Evolutionary conservation across 1,139 yeast species (phyloP).

Genomic region (Geotrichum restrictum): DNA sequence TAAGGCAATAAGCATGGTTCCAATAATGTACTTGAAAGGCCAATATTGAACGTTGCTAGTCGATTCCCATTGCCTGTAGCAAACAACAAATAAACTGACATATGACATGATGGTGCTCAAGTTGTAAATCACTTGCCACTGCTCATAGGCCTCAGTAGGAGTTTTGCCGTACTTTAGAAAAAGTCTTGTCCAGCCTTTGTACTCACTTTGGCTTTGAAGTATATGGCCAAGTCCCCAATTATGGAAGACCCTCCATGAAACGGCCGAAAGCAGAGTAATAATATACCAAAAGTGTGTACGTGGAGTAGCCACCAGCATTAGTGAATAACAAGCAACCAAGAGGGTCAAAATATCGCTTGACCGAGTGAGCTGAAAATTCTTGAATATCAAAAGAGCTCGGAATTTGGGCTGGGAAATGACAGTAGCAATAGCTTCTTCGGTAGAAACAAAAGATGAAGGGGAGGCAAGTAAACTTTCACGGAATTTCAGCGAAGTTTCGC

Average conservation of each 20-base stretch:
- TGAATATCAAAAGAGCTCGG: conserved; percentile 56
- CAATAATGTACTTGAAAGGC: conserved; percentile 59
- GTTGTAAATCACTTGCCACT: conserved; percentile 74
- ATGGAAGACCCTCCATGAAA: conserved; percentile 52
- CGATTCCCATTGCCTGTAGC: conserved; percentile 39
- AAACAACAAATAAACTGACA: conserved; percentile 38
- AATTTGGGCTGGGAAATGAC: conserved; percentile 22
- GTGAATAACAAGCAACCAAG: conserved; percentile 44
- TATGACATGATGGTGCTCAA: conserved; percentile 45
- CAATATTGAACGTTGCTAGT: conserved; percentile 36
- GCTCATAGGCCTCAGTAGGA: conserved; percentile 64
- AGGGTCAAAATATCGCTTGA: conserved; percentile 61
- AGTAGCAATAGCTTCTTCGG: conserved; percentile 1
- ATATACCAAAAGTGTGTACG: conserved; percentile 31
- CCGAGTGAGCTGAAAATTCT: conserved; percentile 62
- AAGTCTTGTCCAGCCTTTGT: conserved; percentile 62
- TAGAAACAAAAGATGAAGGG: conserved; percentile 1
- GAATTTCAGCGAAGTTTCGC: conserved; percentile 13
- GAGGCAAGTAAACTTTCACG: conserved; percentile 12
- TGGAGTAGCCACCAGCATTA: conserved; percentile 48
- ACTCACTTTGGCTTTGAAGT: conserved; percentile 57
- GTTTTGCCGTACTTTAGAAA: conserved; percentile 66
- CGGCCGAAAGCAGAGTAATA: conserved; percentile 48
- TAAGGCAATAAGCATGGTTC: conserved; percentile 51
- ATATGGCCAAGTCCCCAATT: conserved; percentile 52